Conservation (phyloP, 768 basidiomycete species). For the Lenzites betulinus region DNA sequence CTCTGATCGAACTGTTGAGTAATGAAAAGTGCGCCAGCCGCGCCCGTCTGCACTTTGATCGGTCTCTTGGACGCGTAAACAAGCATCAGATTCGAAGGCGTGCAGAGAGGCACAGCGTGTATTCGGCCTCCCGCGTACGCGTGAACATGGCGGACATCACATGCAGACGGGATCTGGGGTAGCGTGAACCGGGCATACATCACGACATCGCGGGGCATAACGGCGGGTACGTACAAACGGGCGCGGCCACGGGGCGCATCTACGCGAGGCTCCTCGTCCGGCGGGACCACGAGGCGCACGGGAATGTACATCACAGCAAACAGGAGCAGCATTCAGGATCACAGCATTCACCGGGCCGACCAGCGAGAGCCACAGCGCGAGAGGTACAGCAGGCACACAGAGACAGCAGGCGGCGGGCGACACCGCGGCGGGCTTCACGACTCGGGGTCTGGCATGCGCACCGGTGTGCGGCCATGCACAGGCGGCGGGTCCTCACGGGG, state of each 20-base stretch:
- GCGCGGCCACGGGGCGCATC: conserved; percentile 5
- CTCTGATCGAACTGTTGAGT: not conserved
- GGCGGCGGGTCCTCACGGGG: not conserved
- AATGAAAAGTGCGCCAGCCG: not conserved
- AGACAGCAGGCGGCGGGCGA: not conserved
- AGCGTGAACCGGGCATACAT: conserved; percentile 2
- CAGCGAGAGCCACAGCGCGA: conserved; percentile 13
- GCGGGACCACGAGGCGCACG: not conserved
- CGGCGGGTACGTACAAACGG: conserved; percentile 8
- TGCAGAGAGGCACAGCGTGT: not conserved
- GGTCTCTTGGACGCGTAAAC: no score
- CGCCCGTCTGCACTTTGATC: no score
- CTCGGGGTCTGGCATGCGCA: not conserved
- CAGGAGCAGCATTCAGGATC: not conserved
- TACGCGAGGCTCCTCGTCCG: not conserved
- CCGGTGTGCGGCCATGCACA: not conserved
- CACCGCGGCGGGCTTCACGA: not conserved
- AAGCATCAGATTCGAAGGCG: no score
- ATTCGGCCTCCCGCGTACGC: not conserved
- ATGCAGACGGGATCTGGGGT: not conserved
- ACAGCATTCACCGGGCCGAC: conserved; percentile 14
- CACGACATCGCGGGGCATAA: not conserved
- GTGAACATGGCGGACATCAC: not conserved
- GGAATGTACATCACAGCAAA: conserved; percentile 3
- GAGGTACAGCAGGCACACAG: conserved; percentile 12